These are phyloP conservation scores for Amorphotheca resinae DNA, from an alignment of 495 filamentous ascomycete species.

Conservation along the genomic window DNA sequence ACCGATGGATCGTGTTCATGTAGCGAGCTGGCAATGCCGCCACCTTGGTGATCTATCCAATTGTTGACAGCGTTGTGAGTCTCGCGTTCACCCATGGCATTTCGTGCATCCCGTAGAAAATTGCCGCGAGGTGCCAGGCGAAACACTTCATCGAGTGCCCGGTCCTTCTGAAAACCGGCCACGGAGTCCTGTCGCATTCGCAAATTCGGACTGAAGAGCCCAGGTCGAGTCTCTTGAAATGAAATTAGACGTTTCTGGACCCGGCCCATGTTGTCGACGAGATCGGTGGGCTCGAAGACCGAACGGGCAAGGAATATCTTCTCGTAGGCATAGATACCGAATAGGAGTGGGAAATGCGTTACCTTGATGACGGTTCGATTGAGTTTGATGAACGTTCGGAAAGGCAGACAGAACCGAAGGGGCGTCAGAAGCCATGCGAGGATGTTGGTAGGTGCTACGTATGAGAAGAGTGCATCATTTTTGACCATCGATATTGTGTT, in stretches of 20 bases:
- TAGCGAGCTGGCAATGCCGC: slow-evolving; percentile 50
- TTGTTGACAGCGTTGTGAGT: slow-evolving; percentile 64
- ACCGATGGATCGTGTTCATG: slow-evolving; percentile 46
- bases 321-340: slow-evolving; percentile 79
- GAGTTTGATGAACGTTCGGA: slow-evolving; percentile 63
- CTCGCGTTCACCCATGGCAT: slow-evolving; percentile 43
- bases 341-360: slow-evolving; percentile 77
- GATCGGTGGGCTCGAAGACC: slow-evolving; percentile 64
- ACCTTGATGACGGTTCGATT: slow-evolving; percentile 82
- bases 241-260: slow-evolving; percentile 32
- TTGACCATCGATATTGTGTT: slow-evolving; percentile 96
- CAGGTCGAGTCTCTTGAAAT: slow-evolving; percentile 38
- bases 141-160: slow-evolving; percentile 87
- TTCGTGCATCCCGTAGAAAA: slow-evolving; percentile 18
- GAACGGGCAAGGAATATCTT: slow-evolving; percentile 53
- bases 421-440: slow-evolving; percentile 79
- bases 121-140: slow-evolving; percentile 35
- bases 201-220: slow-evolving; percentile 53
- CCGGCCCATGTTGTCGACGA: slow-evolving; percentile 37
- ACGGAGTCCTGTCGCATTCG: slow-evolving; percentile 71
- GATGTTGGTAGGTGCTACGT: slow-evolving; percentile 79
- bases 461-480: slow-evolving; percentile 84
- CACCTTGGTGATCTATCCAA: slow-evolving; percentile 73
- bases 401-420: slow-evolving; percentile 62
- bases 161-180: slow-evolving; percentile 75